Base-by-base conservation (phyloP, 78 protist genomes). In the Ministeria vibrans region DNA sequence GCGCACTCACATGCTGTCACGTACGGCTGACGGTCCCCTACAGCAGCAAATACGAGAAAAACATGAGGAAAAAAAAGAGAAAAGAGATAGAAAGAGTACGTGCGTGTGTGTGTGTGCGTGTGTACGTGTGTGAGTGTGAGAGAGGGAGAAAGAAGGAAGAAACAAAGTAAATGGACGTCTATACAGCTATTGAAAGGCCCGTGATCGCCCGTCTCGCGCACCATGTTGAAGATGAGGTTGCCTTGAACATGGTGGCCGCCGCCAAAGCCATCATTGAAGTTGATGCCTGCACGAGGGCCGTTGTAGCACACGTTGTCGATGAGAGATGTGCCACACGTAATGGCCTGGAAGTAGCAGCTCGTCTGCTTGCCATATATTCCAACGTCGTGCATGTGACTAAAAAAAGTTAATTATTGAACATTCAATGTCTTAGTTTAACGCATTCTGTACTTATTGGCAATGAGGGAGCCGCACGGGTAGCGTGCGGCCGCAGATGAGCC, bases 161-260 rank as follows among this genome's bases (percentile, higher is more conserved):
- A 23, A 30, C 28, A 30, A 23, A 59, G 66, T 3, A 28, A 59
- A 11, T 23, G 66, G 36, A 59, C 66, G 66, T 30, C 36, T 3
- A 28, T 30, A 23, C 84, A 81, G 36, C 51, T 49, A 61, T 81
- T 81, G 75, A 81, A 53, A 23, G 73, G 66, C 34, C 85, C 85
- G 75, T 81, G 79, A 46, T 81, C 85, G 36, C 78, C 18, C 6
- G 85, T 72, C 85, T 81, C 85, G n/a, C 73, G 77, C 11, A 70
- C 78, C 30, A 73, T 7, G 59, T 81, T 73, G 75, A 70, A 81
- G 25, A 81, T 6, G 18, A 81, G 74, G 66, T 81, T 81, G 1
- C 72, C 74, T 3, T 73, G n/a, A 34, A 81, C 74, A 15, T 45
- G 42, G 25, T 81, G 42, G 25, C 79, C 85, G 11, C 85, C 85